Percentiles rank a stretch among this genome's conserved stretches.
phyloP scores from a whole-genome alignment of 352 stramenopile species.

The Phytopythium helicoides region DNA sequence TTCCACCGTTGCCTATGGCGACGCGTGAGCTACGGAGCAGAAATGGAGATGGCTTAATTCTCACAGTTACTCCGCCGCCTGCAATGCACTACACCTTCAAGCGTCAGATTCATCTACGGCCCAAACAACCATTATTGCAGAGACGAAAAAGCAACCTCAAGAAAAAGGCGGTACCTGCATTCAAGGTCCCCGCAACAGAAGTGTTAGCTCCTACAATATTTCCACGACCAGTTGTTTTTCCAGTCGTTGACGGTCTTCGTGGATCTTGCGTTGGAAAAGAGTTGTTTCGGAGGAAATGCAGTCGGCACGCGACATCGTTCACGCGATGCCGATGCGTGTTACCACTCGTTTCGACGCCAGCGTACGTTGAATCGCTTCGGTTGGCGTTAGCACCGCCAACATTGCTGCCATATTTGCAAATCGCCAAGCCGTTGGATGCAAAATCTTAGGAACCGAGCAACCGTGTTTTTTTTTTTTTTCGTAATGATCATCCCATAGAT shows the following conservation, averaged over 20 bases:
- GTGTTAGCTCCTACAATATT: not conserved
- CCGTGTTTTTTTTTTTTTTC: too few species aligned
- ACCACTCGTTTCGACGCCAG: constrained; percentile 44
- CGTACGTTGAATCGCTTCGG: constrained; percentile 50
- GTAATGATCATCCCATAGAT: too few species aligned
- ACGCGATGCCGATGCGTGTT: constrained; percentile 65
- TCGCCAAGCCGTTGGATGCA: not conserved
- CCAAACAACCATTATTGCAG: not conserved
- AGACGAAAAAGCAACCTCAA: not conserved
- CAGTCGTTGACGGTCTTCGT: constrained; percentile 42
- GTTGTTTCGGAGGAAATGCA: constrained; percentile 58
- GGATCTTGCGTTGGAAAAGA: constrained; percentile 50
- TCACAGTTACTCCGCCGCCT: constrained; percentile 45
- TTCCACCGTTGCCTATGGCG: constrained; percentile 40
- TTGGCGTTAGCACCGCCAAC: constrained; percentile 29
- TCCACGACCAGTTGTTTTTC: constrained; percentile 29
- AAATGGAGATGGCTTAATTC: constrained; percentile 22
- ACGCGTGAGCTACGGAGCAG: constrained; percentile 53
- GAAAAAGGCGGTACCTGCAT: not conserved
- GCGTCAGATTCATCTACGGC: not conserved
- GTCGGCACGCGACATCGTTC: constrained; percentile 45
- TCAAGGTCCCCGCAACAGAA: not conserved
- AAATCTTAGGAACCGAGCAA: too few species aligned
- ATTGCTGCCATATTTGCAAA: constrained; percentile 1
- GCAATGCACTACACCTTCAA: constrained; percentile 43